phyloP scores from a whole-genome alignment of 1,139 yeast species.

The Zygosaccharomyces sapae region DNA sequence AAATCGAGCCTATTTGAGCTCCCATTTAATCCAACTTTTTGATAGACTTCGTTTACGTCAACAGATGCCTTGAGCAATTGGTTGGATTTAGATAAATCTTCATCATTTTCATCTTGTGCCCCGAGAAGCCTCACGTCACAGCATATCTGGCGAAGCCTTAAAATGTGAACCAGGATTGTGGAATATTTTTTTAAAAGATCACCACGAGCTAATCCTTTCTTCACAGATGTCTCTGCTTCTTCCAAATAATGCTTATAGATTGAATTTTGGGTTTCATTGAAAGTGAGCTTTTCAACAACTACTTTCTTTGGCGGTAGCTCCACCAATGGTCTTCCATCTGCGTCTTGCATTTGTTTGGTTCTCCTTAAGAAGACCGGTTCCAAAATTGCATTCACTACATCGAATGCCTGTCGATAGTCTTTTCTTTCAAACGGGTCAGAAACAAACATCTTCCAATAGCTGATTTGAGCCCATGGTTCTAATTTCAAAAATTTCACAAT shows the following conservation, averaged over 20 bases:
- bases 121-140: slow-evolving; percentile 71
- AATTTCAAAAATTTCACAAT: slow-evolving; percentile 67
- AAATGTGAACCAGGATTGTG: slow-evolving; percentile 74
- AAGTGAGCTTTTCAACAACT: slow-evolving; percentile 58
- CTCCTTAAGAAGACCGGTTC: slow-evolving; percentile 82
- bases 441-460: slow-evolving; percentile 86
- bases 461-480: slow-evolving; percentile 86
- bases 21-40: slow-evolving; percentile 6
- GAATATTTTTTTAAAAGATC: slow-evolving; percentile 70
- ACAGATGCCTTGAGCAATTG: slow-evolving; percentile 35
- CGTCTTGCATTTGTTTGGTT: slow-evolving; percentile 78
- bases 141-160: slow-evolving; percentile 82
- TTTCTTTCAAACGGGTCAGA: slow-evolving; percentile 80
- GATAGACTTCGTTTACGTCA: slow-evolving; percentile 11
- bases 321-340: slow-evolving; percentile 71
- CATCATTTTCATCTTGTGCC: slow-evolving; percentile 36
- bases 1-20: slow-evolving; percentile 8
- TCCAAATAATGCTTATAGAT: slow-evolving; percentile 69
- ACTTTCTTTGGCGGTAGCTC: slow-evolving; percentile 75
- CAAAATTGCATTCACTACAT: slow-evolving; percentile 76
- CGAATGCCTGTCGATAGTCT: slow-evolving; percentile 65
- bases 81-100: slow-evolving; percentile 37
- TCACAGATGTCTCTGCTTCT: slow-evolving; percentile 64
- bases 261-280: slow-evolving; percentile 61
- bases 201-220: slow-evolving; percentile 59